Base-by-base conservation (phyloP, 2,329 filamentous ascomycete species). In the Penicillium sp. region DNA sequence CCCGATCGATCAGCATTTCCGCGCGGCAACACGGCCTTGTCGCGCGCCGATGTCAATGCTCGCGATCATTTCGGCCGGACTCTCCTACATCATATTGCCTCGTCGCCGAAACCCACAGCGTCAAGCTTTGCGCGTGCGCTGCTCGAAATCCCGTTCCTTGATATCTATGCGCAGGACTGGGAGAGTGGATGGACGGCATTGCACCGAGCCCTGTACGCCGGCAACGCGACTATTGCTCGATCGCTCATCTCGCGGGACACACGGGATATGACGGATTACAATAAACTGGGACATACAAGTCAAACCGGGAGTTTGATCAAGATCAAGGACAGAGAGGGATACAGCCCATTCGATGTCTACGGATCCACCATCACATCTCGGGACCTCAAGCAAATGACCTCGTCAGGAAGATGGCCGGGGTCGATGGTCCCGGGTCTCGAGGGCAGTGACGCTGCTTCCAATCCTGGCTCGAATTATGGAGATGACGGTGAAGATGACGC, bases 181-280 rank as follows among this genome's bases (percentile, higher is more conserved):
- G 95, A 99, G 76, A 98, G 90, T 75, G 94, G 93, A 47, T 99
- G 95, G 95, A 99, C 96, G 61, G 89, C 93, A 39, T 82, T 99
- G 41, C 95, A 99, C 73, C 86, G 95, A 68, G 91, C 93, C 7
- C 82, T 98, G 43, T 98, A 97, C 73, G 87, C 88, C 67, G 94
- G 94, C 49, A 97, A 97, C 71, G 87, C 95, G 53, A 88, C 90
- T 6, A 89, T 96, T 66, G 95, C 95, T 2, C 87, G 92, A 49
- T 82, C 91, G 20, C 86, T 99, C 35, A 82, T 99, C 64, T 86
- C 89, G 54, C 89, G 89, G 66, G 94, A 97, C 73, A 82, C 88
- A 22, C 84, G 83, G 39, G 87, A 92, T 69, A 83, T 83, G 28
- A 82, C 83, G 4, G 82, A 87, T 43, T 87, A 88, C 63, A 85